Evolutionary conservation across 495 filamentous ascomycete species (phyloP).

Genomic region (Astrocystis sublimbata): DNA sequence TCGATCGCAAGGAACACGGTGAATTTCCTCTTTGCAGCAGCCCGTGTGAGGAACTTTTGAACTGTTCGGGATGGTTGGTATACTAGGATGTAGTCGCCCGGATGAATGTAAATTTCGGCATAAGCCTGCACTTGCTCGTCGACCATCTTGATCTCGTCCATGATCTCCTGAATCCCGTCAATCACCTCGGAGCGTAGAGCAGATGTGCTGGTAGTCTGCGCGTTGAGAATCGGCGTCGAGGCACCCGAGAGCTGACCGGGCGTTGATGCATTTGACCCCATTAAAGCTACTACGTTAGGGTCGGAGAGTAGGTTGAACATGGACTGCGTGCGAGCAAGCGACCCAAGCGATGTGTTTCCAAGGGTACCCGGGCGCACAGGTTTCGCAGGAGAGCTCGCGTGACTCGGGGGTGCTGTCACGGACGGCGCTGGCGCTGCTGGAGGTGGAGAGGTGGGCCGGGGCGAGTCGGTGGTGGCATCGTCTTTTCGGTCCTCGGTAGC

Average conservation of each 20-base stretch:
- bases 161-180: constrained; percentile 85
- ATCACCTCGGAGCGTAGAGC: constrained; percentile 85
- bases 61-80: constrained; percentile 78
- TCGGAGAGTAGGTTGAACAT: constrained; percentile 82
- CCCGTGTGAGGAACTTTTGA: constrained; percentile 81
- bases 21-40: constrained; percentile 81
- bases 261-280: constrained; percentile 45
- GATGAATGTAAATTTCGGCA: constrained; percentile 85
- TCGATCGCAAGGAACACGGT: constrained; percentile 80
- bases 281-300: constrained; percentile 24
- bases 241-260: constrained; percentile 38
- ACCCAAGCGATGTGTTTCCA: constrained; percentile 53
- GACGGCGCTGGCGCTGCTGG: too few relatives aligned
- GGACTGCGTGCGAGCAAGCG: constrained; percentile 61
- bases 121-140: constrained; percentile 87
- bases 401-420: constrained; percentile 23
- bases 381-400: constrained; percentile 23
- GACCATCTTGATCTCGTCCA: constrained; percentile 84
- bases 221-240: constrained; percentile 41
- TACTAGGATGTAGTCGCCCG: constrained; percentile 84
- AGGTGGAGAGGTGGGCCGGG: constrained; percentile 27
- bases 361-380: constrained; percentile 56
- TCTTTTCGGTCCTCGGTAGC: constrained; percentile 78
- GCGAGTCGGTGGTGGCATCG: constrained; percentile 57
- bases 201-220: constrained; percentile 38